phyloP scores from a whole-genome alignment of 345 rosid genomes.

The Kandelia obovata region DNA sequence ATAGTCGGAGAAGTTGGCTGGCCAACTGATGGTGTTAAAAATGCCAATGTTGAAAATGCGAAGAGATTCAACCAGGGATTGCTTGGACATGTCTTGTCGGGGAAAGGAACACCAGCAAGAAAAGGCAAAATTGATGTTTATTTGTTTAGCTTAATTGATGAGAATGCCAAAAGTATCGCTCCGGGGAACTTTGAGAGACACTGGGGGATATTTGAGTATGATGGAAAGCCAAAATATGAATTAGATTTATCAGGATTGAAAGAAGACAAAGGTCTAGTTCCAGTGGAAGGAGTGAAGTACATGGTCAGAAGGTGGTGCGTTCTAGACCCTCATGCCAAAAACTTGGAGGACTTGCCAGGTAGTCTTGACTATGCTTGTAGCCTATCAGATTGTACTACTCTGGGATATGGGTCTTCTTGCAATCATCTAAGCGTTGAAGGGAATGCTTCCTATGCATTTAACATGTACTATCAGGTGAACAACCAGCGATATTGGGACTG shows the following conservation, averaged over 20 bases:
- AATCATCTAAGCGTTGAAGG: conserved; percentile 50
- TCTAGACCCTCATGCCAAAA: conserved; percentile 36
- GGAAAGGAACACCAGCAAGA: conserved; percentile 31
- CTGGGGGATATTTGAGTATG: conserved; percentile 31
- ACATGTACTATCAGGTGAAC: conserved; percentile 70
- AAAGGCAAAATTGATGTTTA: conserved; percentile 19
- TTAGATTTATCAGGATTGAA: conserved; percentile 46
- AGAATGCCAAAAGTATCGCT: conserved; percentile 15
- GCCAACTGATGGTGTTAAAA: conserved; percentile 40
- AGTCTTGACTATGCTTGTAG: conserved; percentile 64
- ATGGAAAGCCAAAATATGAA: conserved; percentile 35
- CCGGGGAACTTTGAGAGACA: conserved; percentile 34
- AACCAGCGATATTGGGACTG: conserved; percentile 61
- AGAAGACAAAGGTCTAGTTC: conserved; percentile 34
- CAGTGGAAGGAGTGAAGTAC: conserved; percentile 58
- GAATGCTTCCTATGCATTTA: conserved; percentile 82
- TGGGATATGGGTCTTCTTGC: conserved; percentile 73
- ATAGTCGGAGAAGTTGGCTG: conserved; percentile 40
- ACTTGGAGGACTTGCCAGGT: conserved; percentile 39
- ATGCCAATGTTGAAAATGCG: conserved; percentile 27
- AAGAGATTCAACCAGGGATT: conserved; percentile 35
- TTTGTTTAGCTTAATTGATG: conserved; percentile 24
- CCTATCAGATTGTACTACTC: conserved; percentile 67
- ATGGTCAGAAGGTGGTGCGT: conserved; percentile 61
- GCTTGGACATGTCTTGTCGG: conserved; percentile 20